Evolutionary conservation across 495 filamentous ascomycete species (phyloP), one percentile per base, ranked within the genome.

Genomic region (Entonaema liquescens): DNA sequence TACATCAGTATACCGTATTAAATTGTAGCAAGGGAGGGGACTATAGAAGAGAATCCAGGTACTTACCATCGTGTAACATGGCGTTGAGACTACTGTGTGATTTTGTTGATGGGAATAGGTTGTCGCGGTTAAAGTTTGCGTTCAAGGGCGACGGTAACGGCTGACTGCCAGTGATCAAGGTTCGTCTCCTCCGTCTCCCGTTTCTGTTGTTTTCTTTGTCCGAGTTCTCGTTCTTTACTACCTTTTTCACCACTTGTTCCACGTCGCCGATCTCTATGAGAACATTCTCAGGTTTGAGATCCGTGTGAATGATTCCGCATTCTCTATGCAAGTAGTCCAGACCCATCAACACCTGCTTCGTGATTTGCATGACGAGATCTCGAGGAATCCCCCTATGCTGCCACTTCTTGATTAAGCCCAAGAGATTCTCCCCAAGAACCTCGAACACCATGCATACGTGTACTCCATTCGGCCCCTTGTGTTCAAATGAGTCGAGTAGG

Each of bases 381-480:
- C 97, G 97, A 29, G 95, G 95, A 57, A 99, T 98, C 28, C 95
- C 95, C 31, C 95, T 87, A 78, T 99, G 95, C 72, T 98, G 98
- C 92, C 95, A 99, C 63, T 91, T 89, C 86, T 98, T 99, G 83
- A 99, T 99, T 78, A 99, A 80, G 12, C 96, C 95, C 59, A 99
- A 80, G 54, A 99, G 78, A 76, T 99, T 99, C 85, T 99, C 95
- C 13, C 95, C 95, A 53, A 99, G 81, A 12, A 99, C 95, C 79
- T 99, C 95, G 72, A 99, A 99, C 5, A 99, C 95, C 95, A 99
- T 99, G 84, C 95, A 99, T 54, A 98, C 94, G 76, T 99, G 95
- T 31, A 92, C 89, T 40, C 95, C 95, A 79, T 99, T 95, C 13
- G 95, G 95, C 5, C 95, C 95, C 80, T 96, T 97, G 80, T 98